Evolutionary conservation across 345 rosid genomes (phyloP), one percentile per base, ranked within the genome.

Genomic region (Dovyalis caffra): DNA sequence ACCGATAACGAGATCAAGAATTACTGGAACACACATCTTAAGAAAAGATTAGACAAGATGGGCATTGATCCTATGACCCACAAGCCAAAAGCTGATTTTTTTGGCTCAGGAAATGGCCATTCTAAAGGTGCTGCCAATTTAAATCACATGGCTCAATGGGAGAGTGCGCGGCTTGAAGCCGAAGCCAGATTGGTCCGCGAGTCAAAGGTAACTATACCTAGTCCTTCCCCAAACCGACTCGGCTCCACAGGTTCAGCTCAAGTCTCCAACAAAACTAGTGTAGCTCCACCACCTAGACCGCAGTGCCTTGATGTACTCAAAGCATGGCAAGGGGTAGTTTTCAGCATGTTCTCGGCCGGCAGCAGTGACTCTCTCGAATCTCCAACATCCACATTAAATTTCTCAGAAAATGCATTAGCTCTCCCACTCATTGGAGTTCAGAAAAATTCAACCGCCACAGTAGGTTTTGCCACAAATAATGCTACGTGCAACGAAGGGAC

Each of bases 221-320:
- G 3, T 23, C 83, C 64, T 37, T 69, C 65, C 12, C 76, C 68
- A 11, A 66, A 63, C 56, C 79, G 51, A 23, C 49, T 56, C 15
- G 62, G 60, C 20, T 23, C 56, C 10, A 5, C 37, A 18, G 5
- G 32, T 37, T 38, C 65, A 34, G 62, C 56, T 60, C 73, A n/a
- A 10, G 33, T 37, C 47, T 10, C 31, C 69, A 11, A 9, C 69
- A 12, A 37, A 66, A 37, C 28, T 2, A n/a, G 45, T 23, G 61
- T 29, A 40, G 12, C 40, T 35, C 70, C 20, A 35, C 18, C 7
- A 66, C 49, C 63, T 8, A 72, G 86, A 62, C 80, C 85, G 4
- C 85, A 65, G 65, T 86, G 89, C 60, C 89, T 86, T 10, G 90
- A 87, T 77, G 80, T 87, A 0, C 81, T 84, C 45, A 84, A 75